Conservation (phyloP, 495 filamentous ascomycete species). For the Penicillium steckii region DNA sequence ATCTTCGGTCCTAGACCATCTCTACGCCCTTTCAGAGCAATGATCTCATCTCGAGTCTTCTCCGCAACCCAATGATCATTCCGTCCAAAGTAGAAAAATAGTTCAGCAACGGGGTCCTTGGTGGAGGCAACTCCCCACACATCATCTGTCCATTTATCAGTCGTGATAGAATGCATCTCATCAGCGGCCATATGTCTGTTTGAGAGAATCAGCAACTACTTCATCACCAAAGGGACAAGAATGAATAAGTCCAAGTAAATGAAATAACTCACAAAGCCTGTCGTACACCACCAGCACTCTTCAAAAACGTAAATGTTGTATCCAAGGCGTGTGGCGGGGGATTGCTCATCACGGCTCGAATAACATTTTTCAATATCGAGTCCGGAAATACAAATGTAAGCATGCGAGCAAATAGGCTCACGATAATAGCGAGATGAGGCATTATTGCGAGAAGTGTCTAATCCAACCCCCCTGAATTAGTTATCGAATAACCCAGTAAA, state of each 20-base stretch:
- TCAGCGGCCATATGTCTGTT: constrained; percentile 64
- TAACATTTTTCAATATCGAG: constrained; percentile 37
- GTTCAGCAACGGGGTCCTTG: constrained; percentile 47
- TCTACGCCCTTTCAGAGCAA: constrained; percentile 46
- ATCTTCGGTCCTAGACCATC: constrained; percentile 59
- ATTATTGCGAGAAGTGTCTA: constrained; percentile 47
- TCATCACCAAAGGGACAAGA: not conserved
- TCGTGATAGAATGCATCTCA: constrained; percentile 73
- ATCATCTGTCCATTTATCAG: constrained; percentile 76
- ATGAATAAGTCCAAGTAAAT: not conserved
- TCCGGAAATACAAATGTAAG: constrained; percentile 45
- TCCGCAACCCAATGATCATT: constrained; percentile 83
- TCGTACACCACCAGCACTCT: constrained; percentile 60
- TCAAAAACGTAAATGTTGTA: constrained; percentile 63
- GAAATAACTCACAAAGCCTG: constrained; percentile 63
- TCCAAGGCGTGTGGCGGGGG: constrained; percentile 57
- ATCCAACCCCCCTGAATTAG: not conserved
- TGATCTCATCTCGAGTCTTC: constrained; percentile 70
- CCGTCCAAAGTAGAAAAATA: constrained; percentile 79
- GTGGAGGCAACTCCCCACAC: constrained; percentile 66
- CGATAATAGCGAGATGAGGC: constrained; percentile 53
- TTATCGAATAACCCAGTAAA: too few species aligned
- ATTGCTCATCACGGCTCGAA: constrained; percentile 45
- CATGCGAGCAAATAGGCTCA: constrained; percentile 51
- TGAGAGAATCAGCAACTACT: constrained; percentile 19